phyloP scores from a whole-genome alignment of 805 yeast species.

The Cyberlindnera xishuangbannaensis region DNA sequence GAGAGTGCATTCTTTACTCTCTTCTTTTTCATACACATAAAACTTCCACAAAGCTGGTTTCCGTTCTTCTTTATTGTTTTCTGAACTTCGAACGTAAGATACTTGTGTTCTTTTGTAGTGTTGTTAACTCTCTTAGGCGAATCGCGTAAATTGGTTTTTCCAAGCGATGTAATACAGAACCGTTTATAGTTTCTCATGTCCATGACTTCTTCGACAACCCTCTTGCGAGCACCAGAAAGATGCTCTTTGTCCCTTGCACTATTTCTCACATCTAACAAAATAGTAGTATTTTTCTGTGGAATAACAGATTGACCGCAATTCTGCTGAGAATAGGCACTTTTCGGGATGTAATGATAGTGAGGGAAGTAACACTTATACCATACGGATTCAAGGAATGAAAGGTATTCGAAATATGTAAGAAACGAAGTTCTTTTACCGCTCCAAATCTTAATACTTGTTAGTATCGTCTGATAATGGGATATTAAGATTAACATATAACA shows the following conservation, averaged over 20 bases:
- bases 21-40: background rate
- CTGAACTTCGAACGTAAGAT: constrained; percentile 6
- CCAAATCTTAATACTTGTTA: constrained; percentile 7
- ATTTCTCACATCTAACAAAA: too few species aligned
- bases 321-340: background rate
- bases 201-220: constrained; percentile 1
- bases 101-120: constrained; percentile 1
- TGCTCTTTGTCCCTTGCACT: background rate
- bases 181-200: constrained; percentile 2
- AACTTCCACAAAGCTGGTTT: too few species aligned
- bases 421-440: background rate
- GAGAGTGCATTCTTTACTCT: background rate
- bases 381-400: constrained; percentile 11
- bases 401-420: constrained; percentile 10
- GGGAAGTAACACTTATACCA: constrained; percentile 18
- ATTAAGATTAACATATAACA: too few species aligned
- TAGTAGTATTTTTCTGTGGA: too few species aligned
- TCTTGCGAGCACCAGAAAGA: background rate
- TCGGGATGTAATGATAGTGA: constrained; percentile 12
- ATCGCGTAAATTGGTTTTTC: background rate
- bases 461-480: background rate
- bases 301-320: background rate
- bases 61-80: background rate
- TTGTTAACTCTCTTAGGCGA: background rate
- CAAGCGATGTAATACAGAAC: constrained; percentile 2